Evolutionary conservation across 2,329 filamentous ascomycete species (phyloP).

Genomic region (Hymenoscyphus albidus): DNA sequence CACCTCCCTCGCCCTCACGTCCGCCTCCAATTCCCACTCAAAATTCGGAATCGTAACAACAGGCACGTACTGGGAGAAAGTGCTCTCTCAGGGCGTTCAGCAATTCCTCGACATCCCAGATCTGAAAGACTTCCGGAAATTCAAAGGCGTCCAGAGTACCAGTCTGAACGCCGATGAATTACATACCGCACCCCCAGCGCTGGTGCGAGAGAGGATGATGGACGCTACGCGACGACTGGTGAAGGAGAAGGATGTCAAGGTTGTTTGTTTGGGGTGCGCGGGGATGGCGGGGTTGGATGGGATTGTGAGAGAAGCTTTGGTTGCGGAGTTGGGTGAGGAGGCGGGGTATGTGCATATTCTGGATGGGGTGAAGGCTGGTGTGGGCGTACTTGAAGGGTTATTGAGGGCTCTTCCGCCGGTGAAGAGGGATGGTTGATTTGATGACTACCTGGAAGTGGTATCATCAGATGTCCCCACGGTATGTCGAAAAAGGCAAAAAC

Average conservation of each 20-base stretch:
- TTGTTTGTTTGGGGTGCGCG: conserved; percentile 81
- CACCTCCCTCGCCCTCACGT: conserved; percentile 38
- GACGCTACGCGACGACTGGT: conserved; percentile 67
- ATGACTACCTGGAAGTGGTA: too few species aligned
- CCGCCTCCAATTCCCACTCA: conserved; percentile 26
- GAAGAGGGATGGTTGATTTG: too few species aligned
- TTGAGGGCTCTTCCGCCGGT: conserved; percentile 22
- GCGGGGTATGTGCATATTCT: conserved; percentile 63
- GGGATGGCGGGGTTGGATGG: conserved; percentile 85
- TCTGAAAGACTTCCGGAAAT: conserved; percentile 39
- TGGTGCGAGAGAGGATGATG: conserved; percentile 63
- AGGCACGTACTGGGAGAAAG: conserved; percentile 74
- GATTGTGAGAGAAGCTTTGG: conserved; percentile 66
- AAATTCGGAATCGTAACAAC: conserved; percentile 87
- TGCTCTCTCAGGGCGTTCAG: conserved; percentile 63
- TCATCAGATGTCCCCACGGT: too few species aligned
- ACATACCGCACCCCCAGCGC: conserved; percentile 61
- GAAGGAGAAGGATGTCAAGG: conserved; percentile 51
- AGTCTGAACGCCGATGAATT: conserved; percentile 77
- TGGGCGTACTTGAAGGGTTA: conserved; percentile 37
- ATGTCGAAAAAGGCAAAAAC: too few species aligned
- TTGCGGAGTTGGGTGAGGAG: conserved; percentile 59
- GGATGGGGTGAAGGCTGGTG: conserved; percentile 72
- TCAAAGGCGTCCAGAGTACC: conserved; percentile 78
- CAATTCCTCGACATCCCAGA: conserved; percentile 54